A percentile compares a stretch with the other conserved stretches of the same genome.
Evolutionary conservation across 2,329 filamentous ascomycete genomes (phyloP).

Genomic region (Davidsoniella eucalypti): DNA sequence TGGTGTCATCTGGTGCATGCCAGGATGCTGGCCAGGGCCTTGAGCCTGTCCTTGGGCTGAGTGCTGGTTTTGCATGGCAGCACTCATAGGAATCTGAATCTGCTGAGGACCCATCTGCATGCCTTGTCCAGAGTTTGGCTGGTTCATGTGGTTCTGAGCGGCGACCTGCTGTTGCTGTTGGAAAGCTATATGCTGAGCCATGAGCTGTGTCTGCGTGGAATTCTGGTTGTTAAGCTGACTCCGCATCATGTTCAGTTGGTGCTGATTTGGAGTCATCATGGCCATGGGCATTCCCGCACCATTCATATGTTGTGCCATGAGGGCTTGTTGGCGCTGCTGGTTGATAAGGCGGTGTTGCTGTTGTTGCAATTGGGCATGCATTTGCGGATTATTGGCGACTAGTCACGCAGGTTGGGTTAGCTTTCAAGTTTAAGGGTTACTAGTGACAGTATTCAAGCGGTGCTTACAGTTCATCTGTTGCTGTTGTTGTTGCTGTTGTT

Average conservation of each 20-base stretch:
- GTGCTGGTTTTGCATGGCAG: slow-evolving; percentile 15
- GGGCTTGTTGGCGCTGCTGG: slow-evolving; percentile 34
- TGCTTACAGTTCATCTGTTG: slow-evolving; percentile 8
- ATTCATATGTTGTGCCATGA: slow-evolving; percentile 34
- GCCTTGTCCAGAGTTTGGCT: slow-evolving; percentile 28
- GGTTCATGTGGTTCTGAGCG: slow-evolving; percentile 23
- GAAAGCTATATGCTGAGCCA: slow-evolving; percentile 30
- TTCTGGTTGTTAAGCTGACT: neutral
- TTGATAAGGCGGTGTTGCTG: slow-evolving; percentile 42
- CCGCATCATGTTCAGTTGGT: slow-evolving; percentile 34
- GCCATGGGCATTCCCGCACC: slow-evolving; percentile 38
- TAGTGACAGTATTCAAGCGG: neutral
- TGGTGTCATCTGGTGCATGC: slow-evolving; percentile 17
- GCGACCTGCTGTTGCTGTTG: slow-evolving; percentile 25
- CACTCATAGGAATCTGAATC: slow-evolving; percentile 13
- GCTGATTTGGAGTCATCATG: slow-evolving; percentile 26
- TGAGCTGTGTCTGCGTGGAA: slow-evolving; percentile 20
- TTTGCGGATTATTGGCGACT: slow-evolving; percentile 20
- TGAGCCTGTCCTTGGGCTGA: slow-evolving; percentile 13
- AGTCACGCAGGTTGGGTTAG: slow-evolving; percentile 3
- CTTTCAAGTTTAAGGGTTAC: too few species aligned
- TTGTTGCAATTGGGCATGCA: slow-evolving; percentile 27
- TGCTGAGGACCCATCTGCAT: slow-evolving; percentile 31
- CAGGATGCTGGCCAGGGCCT: slow-evolving; percentile 22
- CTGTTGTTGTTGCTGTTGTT: slow-evolving; percentile 28